phyloP scores from a whole-genome alignment of 164 flowering plant genomes.

The Sextonia rubra region DNA sequence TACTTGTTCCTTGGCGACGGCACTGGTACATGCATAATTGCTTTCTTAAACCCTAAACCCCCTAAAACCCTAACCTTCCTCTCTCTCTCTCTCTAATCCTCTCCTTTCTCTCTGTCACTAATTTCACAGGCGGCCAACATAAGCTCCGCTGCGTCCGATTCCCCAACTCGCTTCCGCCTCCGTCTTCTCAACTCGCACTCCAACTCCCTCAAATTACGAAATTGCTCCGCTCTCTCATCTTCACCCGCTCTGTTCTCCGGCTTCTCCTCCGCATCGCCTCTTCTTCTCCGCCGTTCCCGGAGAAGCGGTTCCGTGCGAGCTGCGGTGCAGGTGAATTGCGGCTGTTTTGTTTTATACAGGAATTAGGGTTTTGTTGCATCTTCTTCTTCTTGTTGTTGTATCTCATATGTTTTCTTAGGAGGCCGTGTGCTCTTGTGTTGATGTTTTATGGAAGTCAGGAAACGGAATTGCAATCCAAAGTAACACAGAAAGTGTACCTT shows the following conservation, averaged over 20 bases:
- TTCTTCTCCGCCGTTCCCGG: slow-evolving; percentile 13
- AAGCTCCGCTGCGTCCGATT: slow-evolving; percentile 18
- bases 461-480: slow-evolving; percentile 57
- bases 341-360: not conserved
- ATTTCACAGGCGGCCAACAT: slow-evolving; percentile 40
- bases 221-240: slow-evolving; percentile 17
- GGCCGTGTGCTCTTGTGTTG: not conserved
- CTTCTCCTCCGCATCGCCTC: slow-evolving; percentile 18
- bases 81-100: too few species aligned
- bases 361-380: not conserved
- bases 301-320: slow-evolving; percentile 32
- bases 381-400: not conserved
- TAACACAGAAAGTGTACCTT: slow-evolving; percentile 77
- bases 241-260: slow-evolving; percentile 28
- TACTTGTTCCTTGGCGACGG: too few species aligned
- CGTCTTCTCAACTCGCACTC: slow-evolving; percentile 12
- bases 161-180: slow-evolving; percentile 16
- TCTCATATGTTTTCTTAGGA: not conserved
- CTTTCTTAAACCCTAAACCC: too few species aligned
- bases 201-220: slow-evolving; percentile 21
- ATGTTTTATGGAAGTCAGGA: slow-evolving; percentile 35
- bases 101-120: too few species aligned
- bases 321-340: slow-evolving; percentile 37
- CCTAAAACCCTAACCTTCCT: too few species aligned
- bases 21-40: too few species aligned